Evolutionary conservation across 768 basidiomycete genomes (phyloP).

Genomic region (Lentinula sp.): DNA sequence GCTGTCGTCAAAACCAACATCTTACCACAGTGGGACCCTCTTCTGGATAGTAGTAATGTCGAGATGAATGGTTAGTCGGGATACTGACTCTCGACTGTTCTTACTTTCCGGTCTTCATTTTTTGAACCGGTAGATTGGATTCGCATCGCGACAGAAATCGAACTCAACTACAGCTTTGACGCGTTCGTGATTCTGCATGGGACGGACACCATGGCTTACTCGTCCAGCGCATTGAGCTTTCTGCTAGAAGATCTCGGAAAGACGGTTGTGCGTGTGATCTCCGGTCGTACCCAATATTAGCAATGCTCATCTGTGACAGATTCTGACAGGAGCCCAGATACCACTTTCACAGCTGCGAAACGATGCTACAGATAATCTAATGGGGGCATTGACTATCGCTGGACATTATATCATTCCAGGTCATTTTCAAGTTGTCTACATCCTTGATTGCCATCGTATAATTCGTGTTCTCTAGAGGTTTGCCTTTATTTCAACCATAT

Average conservation of each 20-base stretch:
- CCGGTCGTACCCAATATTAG: background rate
- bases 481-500: conserved; percentile 88
- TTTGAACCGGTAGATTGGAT: conserved; percentile 64
- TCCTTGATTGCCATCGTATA: background rate
- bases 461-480: conserved; percentile 52
- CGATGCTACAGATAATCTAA: conserved; percentile 89
- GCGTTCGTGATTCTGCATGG: conserved; percentile 90
- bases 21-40: conserved; percentile 66
- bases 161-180: conserved; percentile 89
- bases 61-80: conserved; percentile 59
- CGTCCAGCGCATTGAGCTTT: conserved; percentile 85
- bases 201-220: conserved; percentile 89
- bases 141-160: conserved; percentile 85
- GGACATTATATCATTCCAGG: conserved; percentile 92
- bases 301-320: conserved; percentile 34
- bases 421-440: conserved; percentile 18
- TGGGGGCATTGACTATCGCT: conserved; percentile 84
- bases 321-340: conserved; percentile 91
- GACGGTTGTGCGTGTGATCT: conserved; percentile 55
- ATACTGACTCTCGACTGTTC: background rate
- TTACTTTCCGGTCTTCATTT: background rate
- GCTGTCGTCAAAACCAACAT: conserved; percentile 7
- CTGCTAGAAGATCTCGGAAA: conserved; percentile 90
- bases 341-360: conserved; percentile 88
- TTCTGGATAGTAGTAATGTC: conserved; percentile 87